Evolutionary conservation across 2,329 filamentous ascomycete genomes (phyloP).

Genomic region (Immersiporthe knoxdaviesiana): DNA sequence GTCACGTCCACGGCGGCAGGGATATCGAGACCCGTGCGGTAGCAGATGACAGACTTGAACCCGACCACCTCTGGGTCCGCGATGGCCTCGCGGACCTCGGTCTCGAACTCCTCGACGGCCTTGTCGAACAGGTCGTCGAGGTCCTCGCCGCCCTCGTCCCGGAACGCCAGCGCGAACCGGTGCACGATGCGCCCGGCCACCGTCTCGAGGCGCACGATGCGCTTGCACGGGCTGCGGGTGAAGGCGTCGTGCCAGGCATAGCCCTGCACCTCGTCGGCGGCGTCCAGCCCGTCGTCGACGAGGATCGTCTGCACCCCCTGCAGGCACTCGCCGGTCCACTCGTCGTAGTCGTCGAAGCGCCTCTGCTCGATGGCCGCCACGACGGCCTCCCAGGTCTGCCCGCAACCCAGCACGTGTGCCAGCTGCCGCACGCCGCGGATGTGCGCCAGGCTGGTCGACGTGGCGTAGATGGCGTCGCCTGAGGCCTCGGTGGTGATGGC

Average conservation of each 20-base stretch:
- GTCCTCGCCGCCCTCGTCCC: conserved; percentile 42
- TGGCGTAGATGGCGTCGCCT: conserved; percentile 67
- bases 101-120: conserved; percentile 55
- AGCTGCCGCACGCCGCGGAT: conserved; percentile 72
- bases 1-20: conserved; percentile 48
- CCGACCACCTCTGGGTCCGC: conserved; percentile 70
- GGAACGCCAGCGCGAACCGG: conserved; percentile 41
- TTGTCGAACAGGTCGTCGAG: conserved; percentile 44
- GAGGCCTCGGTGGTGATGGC: conserved; percentile 74
- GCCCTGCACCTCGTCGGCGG: conserved; percentile 56
- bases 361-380: conserved; percentile 47
- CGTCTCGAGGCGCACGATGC: conserved; percentile 78
- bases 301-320: conserved; percentile 73
- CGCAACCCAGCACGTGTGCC: conserved; percentile 64
- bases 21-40: conserved; percentile 73
- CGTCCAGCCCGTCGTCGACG: conserved; percentile 75
- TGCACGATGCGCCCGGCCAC: conserved; percentile 67
- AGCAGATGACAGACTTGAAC: conserved; percentile 85
- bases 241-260: conserved; percentile 70
- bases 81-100: conserved; percentile 59
- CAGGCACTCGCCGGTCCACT: conserved; percentile 66
- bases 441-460: conserved; percentile 66
- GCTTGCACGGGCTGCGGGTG: conserved; percentile 65
- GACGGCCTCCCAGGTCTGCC: conserved; percentile 63
- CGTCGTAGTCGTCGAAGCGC: conserved; percentile 52